phyloP scores from a whole-genome alignment of 2,329 filamentous ascomycete species.

The Aaosphaeria arxii region DNA sequence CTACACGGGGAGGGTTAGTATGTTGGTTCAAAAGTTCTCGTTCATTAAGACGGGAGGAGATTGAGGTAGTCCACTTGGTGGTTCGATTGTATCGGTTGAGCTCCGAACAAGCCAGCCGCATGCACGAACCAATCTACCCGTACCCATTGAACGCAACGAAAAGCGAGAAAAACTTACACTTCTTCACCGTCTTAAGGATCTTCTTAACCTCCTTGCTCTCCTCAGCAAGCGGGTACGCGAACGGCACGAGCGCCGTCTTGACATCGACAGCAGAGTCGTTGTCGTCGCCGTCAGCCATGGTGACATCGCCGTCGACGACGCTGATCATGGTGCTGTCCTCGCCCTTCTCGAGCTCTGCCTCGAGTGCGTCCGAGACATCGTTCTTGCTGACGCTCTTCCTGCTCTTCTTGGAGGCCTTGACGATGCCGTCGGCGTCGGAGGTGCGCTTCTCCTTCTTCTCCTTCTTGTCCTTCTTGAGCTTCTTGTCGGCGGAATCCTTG shows the following conservation, averaged over 20 bases:
- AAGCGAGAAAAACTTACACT: slow-evolving; percentile 43
- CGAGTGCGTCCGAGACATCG: slow-evolving; percentile 57
- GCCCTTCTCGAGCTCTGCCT: slow-evolving; percentile 57
- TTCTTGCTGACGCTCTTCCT: slow-evolving; percentile 57
- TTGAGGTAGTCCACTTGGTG: too few relatives aligned
- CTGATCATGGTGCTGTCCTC: slow-evolving; percentile 51
- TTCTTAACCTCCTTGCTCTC: slow-evolving; percentile 67
- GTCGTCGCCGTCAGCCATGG: slow-evolving; percentile 43
- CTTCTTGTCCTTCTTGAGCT: slow-evolving; percentile 54
- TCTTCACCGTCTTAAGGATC: slow-evolving; percentile 64
- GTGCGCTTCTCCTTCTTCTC: slow-evolving; percentile 66
- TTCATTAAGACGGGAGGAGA: too few relatives aligned
- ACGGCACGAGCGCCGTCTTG: slow-evolving; percentile 67
- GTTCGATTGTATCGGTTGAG: too few relatives aligned
- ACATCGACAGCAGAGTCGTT: slow-evolving; percentile 48
- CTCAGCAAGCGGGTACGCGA: slow-evolving; percentile 76
- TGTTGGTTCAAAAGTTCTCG: slow-evolving; percentile 7
- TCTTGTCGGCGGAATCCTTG: slow-evolving; percentile 39
- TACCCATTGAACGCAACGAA: too few relatives aligned
- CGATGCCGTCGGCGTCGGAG: slow-evolving; percentile 35
- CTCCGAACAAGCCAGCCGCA: too few relatives aligned
- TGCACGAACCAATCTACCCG: too few relatives aligned
- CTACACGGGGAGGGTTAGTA: slow-evolving; percentile 46
- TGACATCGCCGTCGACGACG: slow-evolving; percentile 35
- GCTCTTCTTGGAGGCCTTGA: slow-evolving; percentile 53